phyloP scores from a whole-genome alignment of 73 alveolate species.

The Effrenium voratum region DNA sequence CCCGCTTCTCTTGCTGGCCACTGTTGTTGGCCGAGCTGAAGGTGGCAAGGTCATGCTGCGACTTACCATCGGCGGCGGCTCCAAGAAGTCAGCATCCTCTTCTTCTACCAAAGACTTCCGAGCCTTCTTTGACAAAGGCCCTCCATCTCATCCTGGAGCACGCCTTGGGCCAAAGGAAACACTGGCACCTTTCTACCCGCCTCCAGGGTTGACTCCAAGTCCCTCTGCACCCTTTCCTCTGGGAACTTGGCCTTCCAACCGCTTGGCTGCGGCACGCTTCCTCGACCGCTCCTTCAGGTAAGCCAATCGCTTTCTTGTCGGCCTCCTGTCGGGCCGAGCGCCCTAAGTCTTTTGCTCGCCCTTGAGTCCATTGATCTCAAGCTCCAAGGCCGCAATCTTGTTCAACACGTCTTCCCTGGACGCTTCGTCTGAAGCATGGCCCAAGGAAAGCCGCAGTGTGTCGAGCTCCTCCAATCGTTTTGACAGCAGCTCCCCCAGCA shows the following conservation, averaged over 20 bases:
- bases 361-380: neutral
- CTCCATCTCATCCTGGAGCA: neutral
- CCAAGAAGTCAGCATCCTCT: neutral
- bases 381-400: neutral
- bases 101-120: neutral
- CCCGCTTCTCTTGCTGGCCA: neutral
- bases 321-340: neutral
- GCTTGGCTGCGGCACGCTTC: neutral
- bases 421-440: neutral
- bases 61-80: neutral
- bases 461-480: too few relatives aligned
- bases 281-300: constrained; percentile 7
- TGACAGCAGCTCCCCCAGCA: too few relatives aligned
- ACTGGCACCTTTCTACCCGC: neutral
- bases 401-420: neutral
- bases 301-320: neutral
- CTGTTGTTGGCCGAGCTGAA: neutral
- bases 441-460: too few relatives aligned
- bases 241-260: neutral
- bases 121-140: neutral
- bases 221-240: neutral
- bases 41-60: neutral
- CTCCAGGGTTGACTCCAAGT: neutral
- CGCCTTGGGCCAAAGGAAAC: neutral
- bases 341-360: neutral